Evolutionary conservation across 108 stramenopile species (phyloP), one percentile per base, ranked within the genome.

Genomic region (Seminavis robusta): DNA sequence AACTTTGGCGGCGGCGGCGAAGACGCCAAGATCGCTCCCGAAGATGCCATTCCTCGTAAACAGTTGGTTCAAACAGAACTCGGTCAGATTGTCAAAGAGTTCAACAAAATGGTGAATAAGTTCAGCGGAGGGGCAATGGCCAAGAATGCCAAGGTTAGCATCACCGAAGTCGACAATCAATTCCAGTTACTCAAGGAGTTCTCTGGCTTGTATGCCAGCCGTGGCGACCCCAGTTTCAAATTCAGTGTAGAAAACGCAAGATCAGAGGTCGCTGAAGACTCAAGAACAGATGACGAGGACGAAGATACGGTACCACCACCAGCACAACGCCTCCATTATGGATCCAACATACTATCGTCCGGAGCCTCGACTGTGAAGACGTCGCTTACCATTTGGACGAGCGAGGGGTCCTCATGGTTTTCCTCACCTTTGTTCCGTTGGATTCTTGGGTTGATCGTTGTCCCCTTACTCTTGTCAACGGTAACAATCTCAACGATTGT

Each of bases 21-120:
- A n/a, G n/a, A n/a, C n/a, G n/a, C n/a, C n/a, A n/a, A n/a, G n/a
- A n/a, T n/a, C n/a, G n/a, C n/a, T n/a, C n/a, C n/a, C n/a, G n/a
- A n/a, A n/a, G n/a, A n/a, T n/a, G n/a, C n/a, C n/a, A n/a, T n/a
- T n/a, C n/a, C n/a, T n/a, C n/a, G n/a, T n/a, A n/a, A n/a, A n/a
- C n/a, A n/a, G n/a, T n/a, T n/a, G n/a, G 67, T 63, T 23, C n/a
- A n/a, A n/a, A 78, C 71, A 7, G 77, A 78, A 38, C 42, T 78
- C 10, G 49, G 53, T 36, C 62, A 46, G 4, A 67, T 73, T 16
- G 54, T 56, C 0, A 21, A 26, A 13, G 71, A 77, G 26, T 73
- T 73, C 40, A 47, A 63, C 27, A 63, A 56, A 33, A 64, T 73
- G 71, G 67, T 78, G 11, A 36, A 17, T 4, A 45, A 41, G 0